Conservation (phyloP, 1,139 yeast species). For the Geotrichum reessii region DNA sequence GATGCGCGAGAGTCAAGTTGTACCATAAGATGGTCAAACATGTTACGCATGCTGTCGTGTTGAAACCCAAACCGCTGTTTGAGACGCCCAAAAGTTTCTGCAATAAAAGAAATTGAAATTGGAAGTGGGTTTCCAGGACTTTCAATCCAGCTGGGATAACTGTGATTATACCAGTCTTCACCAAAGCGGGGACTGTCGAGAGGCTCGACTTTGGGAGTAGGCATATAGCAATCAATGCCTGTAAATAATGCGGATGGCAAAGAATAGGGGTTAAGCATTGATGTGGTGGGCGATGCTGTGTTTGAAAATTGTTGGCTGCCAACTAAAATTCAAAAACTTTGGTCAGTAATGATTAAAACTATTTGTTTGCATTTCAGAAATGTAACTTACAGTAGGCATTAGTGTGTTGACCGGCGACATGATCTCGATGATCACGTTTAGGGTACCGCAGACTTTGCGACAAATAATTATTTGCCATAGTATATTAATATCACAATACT, state of each 20-base stretch:
- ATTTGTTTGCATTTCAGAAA: background rate
- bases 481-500: background rate
- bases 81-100: conserved; percentile 57
- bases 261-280: conserved; percentile 11
- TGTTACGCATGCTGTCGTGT: conserved; percentile 66
- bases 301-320: conserved; percentile 1
- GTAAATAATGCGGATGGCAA: conserved; percentile 16
- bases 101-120: conserved; percentile 47
- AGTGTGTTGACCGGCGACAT: background rate
- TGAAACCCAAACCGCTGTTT: conserved; percentile 68
- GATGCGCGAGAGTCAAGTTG: conserved; percentile 70
- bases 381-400: background rate
- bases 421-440: background rate
- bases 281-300: conserved; percentile 6
- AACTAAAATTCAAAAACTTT: background rate
- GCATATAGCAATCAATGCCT: conserved; percentile 6
- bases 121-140: conserved; percentile 37
- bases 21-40: conserved; percentile 72
- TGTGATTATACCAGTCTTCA: conserved; percentile 40
- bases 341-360: background rate
- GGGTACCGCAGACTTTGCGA: conserved; percentile 10
- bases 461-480: conserved; percentile 5
- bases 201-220: conserved; percentile 6
- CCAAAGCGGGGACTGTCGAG: conserved; percentile 25
- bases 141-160: conserved; percentile 56